These are phyloP conservation scores for Sutorius australiensis DNA, from an alignment of 768 basidiomycete species.

Conservation along the genomic window DNA sequence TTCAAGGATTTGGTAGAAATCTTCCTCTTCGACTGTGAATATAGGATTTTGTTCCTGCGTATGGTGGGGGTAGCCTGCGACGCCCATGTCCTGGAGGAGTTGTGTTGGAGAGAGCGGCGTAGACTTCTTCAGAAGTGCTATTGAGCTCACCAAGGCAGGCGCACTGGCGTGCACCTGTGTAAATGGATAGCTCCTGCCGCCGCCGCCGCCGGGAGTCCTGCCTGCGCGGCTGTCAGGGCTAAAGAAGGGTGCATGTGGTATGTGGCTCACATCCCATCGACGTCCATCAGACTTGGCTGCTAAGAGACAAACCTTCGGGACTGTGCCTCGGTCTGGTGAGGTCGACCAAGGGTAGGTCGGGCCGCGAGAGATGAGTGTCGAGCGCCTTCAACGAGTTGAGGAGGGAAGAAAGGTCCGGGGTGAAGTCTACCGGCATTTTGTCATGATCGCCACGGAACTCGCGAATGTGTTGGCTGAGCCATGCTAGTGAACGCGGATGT, in stretches of 20 bases:
- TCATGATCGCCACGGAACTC: background rate
- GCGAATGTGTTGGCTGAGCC: background rate
- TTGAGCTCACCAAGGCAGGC: slow-evolving; percentile 74
- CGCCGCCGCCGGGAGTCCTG: too few relatives aligned
- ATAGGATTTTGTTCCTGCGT: slow-evolving; percentile 95
- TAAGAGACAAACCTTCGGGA: slow-evolving; percentile 78
- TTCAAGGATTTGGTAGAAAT: slow-evolving; percentile 79
- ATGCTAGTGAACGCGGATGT: too few relatives aligned
- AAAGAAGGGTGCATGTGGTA: slow-evolving; percentile 4
- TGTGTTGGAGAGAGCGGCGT: slow-evolving; percentile 87
- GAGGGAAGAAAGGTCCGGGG: slow-evolving; percentile 63
- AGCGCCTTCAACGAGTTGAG: slow-evolving; percentile 68
- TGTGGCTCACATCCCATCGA: slow-evolving; percentile 64
- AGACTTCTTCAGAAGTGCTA: slow-evolving; percentile 76
- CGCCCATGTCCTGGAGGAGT: slow-evolving; percentile 90
- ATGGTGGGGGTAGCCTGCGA: slow-evolving; percentile 90
- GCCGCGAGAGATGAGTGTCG: slow-evolving; percentile 70
- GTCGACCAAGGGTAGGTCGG: slow-evolving; percentile 83
- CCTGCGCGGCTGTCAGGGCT: slow-evolving; percentile 1
- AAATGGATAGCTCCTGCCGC: slow-evolving; percentile 81
- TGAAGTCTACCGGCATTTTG: slow-evolving; percentile 9
- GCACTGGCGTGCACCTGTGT: slow-evolving; percentile 94
- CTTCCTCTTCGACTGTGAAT: slow-evolving; percentile 86
- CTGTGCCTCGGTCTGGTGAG: slow-evolving; percentile 93
- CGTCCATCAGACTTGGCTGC: slow-evolving; percentile 63